Evolutionary conservation across 2,329 filamentous ascomycete species (phyloP), one percentile per base, ranked within the genome.

Genomic region (Aureobasidium pullulans): DNA sequence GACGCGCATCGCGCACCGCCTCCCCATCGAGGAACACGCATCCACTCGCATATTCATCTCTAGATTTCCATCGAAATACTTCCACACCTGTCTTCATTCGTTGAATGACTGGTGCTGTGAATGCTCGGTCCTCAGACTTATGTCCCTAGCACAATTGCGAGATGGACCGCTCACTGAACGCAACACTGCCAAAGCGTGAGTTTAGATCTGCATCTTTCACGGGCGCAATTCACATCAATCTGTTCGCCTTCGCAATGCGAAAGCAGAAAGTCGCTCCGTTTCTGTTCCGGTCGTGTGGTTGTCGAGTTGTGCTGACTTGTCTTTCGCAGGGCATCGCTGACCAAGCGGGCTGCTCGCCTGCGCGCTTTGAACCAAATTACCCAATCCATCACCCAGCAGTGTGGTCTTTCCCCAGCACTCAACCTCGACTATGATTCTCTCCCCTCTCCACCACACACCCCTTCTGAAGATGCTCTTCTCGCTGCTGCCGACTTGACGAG

Each of bases 301-400:
- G 70, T 73, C 68, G 68, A 72, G 67, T 69, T 71, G 67, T 68
- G 59, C 63, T 65, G 64, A 61, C 67, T 65, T 63, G 63, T 67
- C 48, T 59, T 15, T 60, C 39, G 57, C 64, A 75, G 73, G 66
- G 66, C 65, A 62, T 78, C 77, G 82, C 84, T 88, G 80, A 82
- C 81, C 76, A 90, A 88, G 81, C 88, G 89, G 76, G 94, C 95
- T 84, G 86, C 90, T 75, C 95, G 95, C 81, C 82, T 96, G 73
- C 87, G 87, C 73, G 88, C 94, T 78, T 83, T 96, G 69, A 96
- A 88, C 79, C 81, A 83, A 68, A 84, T 89, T 81, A 86, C 89
- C 79, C 88, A 87, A 73, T 84, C 86, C 72, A 73, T 79, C 34
- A 62, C 62, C 29, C 53, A 60, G n/a, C 60, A 61, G 28, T 56